These are phyloP conservation scores for Microbotryum silenes-acaulis DNA, from an alignment of 1,284 basidiomycete genomes.

Conservation along the genomic window DNA sequence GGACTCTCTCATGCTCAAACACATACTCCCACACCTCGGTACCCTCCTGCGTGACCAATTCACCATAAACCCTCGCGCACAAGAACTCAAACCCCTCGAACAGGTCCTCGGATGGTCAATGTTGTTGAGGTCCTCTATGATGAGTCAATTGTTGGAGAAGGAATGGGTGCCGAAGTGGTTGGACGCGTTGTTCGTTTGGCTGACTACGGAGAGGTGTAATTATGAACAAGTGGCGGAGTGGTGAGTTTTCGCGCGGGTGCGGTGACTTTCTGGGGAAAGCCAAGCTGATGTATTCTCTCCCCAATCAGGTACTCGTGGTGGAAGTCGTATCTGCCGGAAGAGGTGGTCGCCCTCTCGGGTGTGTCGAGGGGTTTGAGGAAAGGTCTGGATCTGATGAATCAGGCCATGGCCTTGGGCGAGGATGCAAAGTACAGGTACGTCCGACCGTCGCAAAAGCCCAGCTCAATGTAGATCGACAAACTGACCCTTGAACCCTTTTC, in stretches of 20 bases:
- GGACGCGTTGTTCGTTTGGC: constrained; percentile 81
- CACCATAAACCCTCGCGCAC: constrained; percentile 75
- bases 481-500: background rate
- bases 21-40: constrained; percentile 81
- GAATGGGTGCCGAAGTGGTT: constrained; percentile 98
- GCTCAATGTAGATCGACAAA: no score
- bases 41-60: constrained; percentile 71
- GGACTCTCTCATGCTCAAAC: constrained; percentile 83
- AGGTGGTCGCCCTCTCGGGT: constrained; percentile 56
- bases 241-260: constrained; percentile 48
- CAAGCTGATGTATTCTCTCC: background rate
- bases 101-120: constrained; percentile 67
- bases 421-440: constrained; percentile 33
- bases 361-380: constrained; percentile 70
- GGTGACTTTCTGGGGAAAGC: no score
- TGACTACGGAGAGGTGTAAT: constrained; percentile 70
- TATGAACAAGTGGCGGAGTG: constrained; percentile 86
- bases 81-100: constrained; percentile 66
- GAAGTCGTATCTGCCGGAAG: constrained; percentile 56
- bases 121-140: constrained; percentile 64
- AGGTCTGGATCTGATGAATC: constrained; percentile 84
- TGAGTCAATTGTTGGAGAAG: constrained; percentile 70
- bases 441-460: background rate
- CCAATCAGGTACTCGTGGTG: constrained; percentile 63
- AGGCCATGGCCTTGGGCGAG: constrained; percentile 70